Conservation (phyloP, 768 basidiomycete species). For the Boletus subparvulus region DNA sequence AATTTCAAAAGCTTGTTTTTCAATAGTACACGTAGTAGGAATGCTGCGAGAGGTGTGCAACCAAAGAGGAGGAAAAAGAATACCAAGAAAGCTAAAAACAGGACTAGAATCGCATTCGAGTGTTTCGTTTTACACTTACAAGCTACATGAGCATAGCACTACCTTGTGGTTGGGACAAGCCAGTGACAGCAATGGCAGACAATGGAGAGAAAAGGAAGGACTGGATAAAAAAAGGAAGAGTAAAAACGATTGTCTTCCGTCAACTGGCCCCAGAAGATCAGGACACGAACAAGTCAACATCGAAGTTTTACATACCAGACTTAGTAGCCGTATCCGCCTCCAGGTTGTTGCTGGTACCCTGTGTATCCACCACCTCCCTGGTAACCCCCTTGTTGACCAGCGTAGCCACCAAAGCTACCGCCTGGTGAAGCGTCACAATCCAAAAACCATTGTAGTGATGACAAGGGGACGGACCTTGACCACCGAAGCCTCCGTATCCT, state of each 20-base stretch:
- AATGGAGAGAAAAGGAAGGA: neutral
- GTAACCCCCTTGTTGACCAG: slow-evolving; percentile 20
- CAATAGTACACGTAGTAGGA: slow-evolving; percentile 10
- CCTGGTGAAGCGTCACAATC: slow-evolving; percentile 3
- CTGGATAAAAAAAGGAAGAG: neutral
- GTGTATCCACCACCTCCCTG: slow-evolving; percentile 26
- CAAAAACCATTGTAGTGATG: neutral
- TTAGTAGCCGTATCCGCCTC: slow-evolving; percentile 31
- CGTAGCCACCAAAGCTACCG: slow-evolving; percentile 13
- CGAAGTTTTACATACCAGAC: neutral
- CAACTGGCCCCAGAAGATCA: neutral
- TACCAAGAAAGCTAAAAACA: neutral
- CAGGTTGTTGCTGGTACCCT: slow-evolving; percentile 28
- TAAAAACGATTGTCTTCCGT: neutral
- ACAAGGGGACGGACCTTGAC: slow-evolving; percentile 8
- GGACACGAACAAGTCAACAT: neutral
- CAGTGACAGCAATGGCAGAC: neutral
- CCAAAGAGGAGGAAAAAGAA: neutral
- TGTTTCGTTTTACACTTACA: slow-evolving; percentile 23
- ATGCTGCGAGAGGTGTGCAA: neutral
- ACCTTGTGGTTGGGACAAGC: slow-evolving; percentile 3
- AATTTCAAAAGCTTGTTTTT: neutral
- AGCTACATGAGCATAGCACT: slow-evolving; percentile 10
- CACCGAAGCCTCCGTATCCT: slow-evolving; percentile 25
- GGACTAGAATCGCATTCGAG: slow-evolving; percentile 2